A percentile compares a stretch with the other conserved stretches of the same genome.
Conservation (phyloP, 164 flowering plant species). For the Houttuynia cordata region DNA sequence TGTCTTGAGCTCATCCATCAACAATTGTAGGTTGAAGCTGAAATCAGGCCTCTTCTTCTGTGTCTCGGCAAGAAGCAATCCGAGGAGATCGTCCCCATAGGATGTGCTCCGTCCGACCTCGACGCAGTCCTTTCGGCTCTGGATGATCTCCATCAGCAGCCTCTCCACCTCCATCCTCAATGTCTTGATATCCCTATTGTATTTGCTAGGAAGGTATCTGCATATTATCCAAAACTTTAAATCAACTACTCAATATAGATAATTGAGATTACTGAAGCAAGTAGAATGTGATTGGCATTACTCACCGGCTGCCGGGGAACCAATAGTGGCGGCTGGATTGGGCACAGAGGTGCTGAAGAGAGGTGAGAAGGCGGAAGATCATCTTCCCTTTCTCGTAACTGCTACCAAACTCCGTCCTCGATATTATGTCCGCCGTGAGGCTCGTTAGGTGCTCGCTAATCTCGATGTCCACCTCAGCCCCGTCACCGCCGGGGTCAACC, state of each 20-base stretch:
- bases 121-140: slow-evolving; percentile 56
- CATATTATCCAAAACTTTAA: not conserved
- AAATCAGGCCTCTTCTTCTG: slow-evolving; percentile 42
- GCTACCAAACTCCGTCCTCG: slow-evolving; percentile 64
- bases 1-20: slow-evolving; percentile 97
- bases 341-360: slow-evolving; percentile 55
- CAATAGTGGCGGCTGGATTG: slow-evolving; percentile 69
- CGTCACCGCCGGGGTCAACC: slow-evolving; percentile 26
- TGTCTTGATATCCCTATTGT: slow-evolving; percentile 69
- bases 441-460: slow-evolving; percentile 59
- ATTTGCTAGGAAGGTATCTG: slow-evolving; percentile 83
- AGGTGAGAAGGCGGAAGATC: slow-evolving; percentile 54
- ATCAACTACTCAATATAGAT: not conserved
- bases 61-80: slow-evolving; percentile 67
- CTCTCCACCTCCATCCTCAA: slow-evolving; percentile 79
- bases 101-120: slow-evolving; percentile 65
- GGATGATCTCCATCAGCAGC: slow-evolving; percentile 76
- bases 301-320: slow-evolving; percentile 91
- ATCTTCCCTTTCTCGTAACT: slow-evolving; percentile 78
- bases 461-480: slow-evolving; percentile 38
- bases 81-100: slow-evolving; percentile 73
- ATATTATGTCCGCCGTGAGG: slow-evolving; percentile 80
- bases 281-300: not conserved
- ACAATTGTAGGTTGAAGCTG: slow-evolving; percentile 40
- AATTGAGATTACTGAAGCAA: not conserved